Conservation (phyloP, 768 basidiomycete species). For the Xanthoconium purpureum region DNA sequence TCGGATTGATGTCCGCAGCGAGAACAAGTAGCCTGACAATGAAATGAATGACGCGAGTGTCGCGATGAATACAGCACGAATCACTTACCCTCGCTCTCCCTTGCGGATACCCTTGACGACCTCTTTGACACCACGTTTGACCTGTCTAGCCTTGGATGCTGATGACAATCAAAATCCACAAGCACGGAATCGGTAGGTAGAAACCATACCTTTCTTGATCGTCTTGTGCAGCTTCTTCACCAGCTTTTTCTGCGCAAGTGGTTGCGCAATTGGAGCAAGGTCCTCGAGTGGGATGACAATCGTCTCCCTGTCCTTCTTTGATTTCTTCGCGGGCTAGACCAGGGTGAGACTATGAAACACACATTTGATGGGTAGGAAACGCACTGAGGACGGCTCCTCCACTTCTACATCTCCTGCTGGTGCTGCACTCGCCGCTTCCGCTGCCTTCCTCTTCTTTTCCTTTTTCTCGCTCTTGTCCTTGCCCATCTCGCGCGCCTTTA, state of each 20-base stretch:
- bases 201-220: slow-evolving; percentile 76
- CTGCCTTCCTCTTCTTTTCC: slow-evolving; percentile 62
- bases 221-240: slow-evolving; percentile 93
- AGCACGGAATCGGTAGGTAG: background rate
- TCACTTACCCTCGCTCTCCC: slow-evolving; percentile 87
- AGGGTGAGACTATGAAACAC: slow-evolving; percentile 20
- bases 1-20: slow-evolving; percentile 95
- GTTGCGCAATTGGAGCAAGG: slow-evolving; percentile 90
- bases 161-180: background rate
- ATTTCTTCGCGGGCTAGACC: slow-evolving; percentile 49
- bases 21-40: slow-evolving; percentile 73
- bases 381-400: slow-evolving; percentile 37
- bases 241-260: slow-evolving; percentile 90
- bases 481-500: slow-evolving; percentile 40
- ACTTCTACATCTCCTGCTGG: slow-evolving; percentile 48
- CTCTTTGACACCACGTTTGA: slow-evolving; percentile 98
- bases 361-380: slow-evolving; percentile 26
- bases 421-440: slow-evolving; percentile 23
- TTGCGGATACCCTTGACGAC: slow-evolving; percentile 97
- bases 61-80: background rate
- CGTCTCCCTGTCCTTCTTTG: slow-evolving; percentile 59
- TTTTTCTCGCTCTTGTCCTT: slow-evolving; percentile 79
- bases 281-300: slow-evolving; percentile 71
- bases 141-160: slow-evolving; percentile 94
- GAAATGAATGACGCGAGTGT: slow-evolving; percentile 7